Evolutionary conservation across 768 basidiomycete species (phyloP), one percentile per base, ranked within the genome.

Genomic region (Filobasidium wieringae): DNA sequence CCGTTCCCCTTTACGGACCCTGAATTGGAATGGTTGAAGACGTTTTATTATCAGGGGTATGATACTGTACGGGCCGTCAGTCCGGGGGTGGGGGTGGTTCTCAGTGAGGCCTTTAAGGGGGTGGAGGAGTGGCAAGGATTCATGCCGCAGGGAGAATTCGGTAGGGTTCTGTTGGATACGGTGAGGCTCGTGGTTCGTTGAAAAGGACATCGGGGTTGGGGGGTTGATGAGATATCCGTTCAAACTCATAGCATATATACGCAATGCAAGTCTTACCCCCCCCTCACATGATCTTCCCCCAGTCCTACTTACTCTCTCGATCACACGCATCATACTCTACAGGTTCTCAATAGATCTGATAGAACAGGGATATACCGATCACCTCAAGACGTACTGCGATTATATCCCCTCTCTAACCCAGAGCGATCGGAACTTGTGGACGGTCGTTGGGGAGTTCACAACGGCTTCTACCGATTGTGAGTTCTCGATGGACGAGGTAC

Each of bases 361-460:
- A 15, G 55, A 63, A 17, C 58, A 63, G 41, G 68, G 68, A 0
- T 73, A 73, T 45, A 62, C 57, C 17, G 64, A 63, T 24, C 66
- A 68, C 32, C 60, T 73, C 26, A 27, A 65, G 14, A 67, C 65
- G 61, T 65, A 57, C 34, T 73, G 72, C 57, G 54, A 61, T 15
- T 65, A 64, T 51, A 39, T 47, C 0, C 59, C 62, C 8, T 62
- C 63, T 34, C 62, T 71, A 6, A 41, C 51, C 26, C 43, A 51
- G 4, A 67, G 67, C 4, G 63, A 73, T 49, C 53, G 80, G 9
- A 83, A 84, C 61, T 79, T 91, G 27, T 89, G 87, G 89, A 78
- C 81, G 15, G 77, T 90, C 41, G 87, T 90, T 26, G 89, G 90
- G 39, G 90, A 95, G 75, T 95, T 87, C 84, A 82, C 85, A 15